Conservation (phyloP, 1,284 basidiomycete genomes). For the Ceratobasidium sp. region DNA sequence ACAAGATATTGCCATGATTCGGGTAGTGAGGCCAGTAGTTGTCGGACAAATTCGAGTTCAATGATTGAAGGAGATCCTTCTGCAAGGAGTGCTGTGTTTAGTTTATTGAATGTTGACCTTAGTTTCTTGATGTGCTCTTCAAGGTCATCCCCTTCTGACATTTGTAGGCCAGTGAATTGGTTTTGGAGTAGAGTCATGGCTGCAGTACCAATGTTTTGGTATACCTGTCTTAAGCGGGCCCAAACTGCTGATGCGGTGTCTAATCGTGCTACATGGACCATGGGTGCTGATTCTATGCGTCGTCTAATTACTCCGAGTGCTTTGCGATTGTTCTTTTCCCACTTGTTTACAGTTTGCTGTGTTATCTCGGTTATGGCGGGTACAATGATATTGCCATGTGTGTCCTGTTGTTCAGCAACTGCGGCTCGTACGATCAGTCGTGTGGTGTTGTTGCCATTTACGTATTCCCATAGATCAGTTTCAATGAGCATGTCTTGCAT, state of each 20-base stretch:
- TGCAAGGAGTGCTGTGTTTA: too few species aligned
- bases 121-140: too few species aligned
- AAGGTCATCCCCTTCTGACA: too few species aligned
- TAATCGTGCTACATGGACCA: conserved; percentile 12
- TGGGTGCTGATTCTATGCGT: conserved; percentile 5
- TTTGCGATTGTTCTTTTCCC: too few species aligned
- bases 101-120: too few species aligned
- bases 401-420: neutral
- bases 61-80: neutral
- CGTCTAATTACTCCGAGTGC: neutral
- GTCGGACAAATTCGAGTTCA: conserved; percentile 11
- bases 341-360: neutral
- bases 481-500: too few species aligned
- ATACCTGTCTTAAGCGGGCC: neutral
- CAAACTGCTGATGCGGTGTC: neutral
- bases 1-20: conserved; percentile 17
- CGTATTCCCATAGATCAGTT: too few species aligned
- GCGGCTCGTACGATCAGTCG: neutral
- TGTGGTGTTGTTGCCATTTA: neutral
- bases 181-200: too few species aligned
- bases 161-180: too few species aligned
- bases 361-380: neutral
- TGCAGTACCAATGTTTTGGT: too few species aligned
- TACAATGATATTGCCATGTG: neutral
- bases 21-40: conserved; percentile 2